Evolutionary conservation across 805 yeast species (phyloP).

Genomic region (Hanseniaspora hatyaiensis): DNA sequence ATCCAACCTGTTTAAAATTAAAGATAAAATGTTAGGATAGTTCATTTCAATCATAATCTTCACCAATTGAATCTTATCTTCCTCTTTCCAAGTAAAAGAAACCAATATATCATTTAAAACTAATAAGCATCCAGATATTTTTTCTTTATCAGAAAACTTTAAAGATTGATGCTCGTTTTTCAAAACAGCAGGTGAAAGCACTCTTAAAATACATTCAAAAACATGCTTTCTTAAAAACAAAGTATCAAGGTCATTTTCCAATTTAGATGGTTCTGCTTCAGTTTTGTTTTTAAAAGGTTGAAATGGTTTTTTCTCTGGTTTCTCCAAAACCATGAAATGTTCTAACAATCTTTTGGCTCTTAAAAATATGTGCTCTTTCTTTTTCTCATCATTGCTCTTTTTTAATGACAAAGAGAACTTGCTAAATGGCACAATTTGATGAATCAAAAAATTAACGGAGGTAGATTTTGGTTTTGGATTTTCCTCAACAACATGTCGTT

Average conservation of each 20-base stretch:
- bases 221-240: constrained; percentile 62
- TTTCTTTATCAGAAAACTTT: constrained; percentile 2
- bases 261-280: too few species aligned
- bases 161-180: constrained; percentile 34
- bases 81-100: constrained; percentile 43
- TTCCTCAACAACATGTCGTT: constrained; percentile 35
- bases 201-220: constrained; percentile 51
- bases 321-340: constrained; percentile 38
- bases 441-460: constrained; percentile 62
- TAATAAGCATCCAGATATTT: not conserved
- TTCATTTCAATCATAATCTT: constrained; percentile 58
- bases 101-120: constrained; percentile 22
- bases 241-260: constrained; percentile 56
- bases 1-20: constrained; percentile 54
- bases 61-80: constrained; percentile 43
- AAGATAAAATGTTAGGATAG: constrained; percentile 45
- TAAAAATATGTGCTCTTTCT: constrained; percentile 36
- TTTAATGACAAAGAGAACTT: constrained; percentile 21
- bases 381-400: constrained; percentile 30
- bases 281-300: too few species aligned
- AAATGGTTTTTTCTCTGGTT: too few species aligned
- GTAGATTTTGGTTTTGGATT: constrained; percentile 60
- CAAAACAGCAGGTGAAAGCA: constrained; percentile 33
- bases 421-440: constrained; percentile 53
- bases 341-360: constrained; percentile 51